These are phyloP conservation scores for Alectoria sarmentosa DNA, from an alignment of 495 filamentous ascomycete species.

Conservation along the genomic window DNA sequence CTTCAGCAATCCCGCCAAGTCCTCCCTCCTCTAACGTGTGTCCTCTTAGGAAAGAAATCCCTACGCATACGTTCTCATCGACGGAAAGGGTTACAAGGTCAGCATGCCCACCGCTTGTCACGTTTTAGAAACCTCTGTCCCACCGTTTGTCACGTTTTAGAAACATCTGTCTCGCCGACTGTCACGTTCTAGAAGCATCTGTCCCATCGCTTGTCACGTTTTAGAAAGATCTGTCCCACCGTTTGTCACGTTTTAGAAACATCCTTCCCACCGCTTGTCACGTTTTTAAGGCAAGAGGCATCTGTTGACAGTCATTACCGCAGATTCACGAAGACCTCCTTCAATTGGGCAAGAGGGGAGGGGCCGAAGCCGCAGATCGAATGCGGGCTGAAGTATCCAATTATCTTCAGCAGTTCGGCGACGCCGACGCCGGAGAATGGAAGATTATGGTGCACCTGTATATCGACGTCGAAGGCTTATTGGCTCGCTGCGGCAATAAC, in stretches of 20 bases:
- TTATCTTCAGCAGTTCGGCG: conserved; percentile 40
- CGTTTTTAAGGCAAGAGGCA: conserved; percentile 1
- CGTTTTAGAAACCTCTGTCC: not conserved
- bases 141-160: not conserved
- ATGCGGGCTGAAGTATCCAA: conserved; percentile 44
- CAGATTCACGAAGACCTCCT: conserved; percentile 52
- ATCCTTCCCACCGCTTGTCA: not conserved
- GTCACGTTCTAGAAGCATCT: not conserved
- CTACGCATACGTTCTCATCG: conserved; percentile 53
- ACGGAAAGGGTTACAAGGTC: conserved; percentile 54
- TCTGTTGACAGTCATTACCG: not conserved
- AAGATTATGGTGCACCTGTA: conserved; percentile 56
- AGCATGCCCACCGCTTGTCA: conserved; percentile 1
- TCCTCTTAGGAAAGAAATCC: conserved; percentile 44
- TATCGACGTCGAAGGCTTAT: conserved; percentile 49
- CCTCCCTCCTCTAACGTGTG: not conserved
- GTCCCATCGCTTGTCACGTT: not conserved
- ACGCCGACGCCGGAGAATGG: conserved; percentile 42
- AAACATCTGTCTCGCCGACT: no score
- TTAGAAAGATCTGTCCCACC: no score
- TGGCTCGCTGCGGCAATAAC: conserved; percentile 37
- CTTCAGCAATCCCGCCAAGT: no score
- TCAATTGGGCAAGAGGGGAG: conserved; percentile 46
- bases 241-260: not conserved
- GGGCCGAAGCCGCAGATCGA: conserved; percentile 47